A percentile compares a stretch with the other conserved stretches of the same genome.
These are phyloP conservation scores for Cladosporium sp. DNA, from an alignment of 2,329 filamentous ascomycete genomes.

Conservation along the genomic window DNA sequence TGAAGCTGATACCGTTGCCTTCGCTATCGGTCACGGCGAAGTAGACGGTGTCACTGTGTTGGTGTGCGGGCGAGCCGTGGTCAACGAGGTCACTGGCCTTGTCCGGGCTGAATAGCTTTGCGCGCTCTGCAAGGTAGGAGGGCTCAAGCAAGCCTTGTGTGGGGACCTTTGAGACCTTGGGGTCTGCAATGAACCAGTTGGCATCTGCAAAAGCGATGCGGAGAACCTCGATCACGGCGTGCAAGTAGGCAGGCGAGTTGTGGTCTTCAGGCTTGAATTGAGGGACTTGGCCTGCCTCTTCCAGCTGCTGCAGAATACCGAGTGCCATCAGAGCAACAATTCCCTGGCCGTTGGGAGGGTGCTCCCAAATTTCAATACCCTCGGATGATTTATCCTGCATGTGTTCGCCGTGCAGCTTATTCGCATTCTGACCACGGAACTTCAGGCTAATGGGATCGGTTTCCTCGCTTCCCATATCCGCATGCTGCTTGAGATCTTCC, in stretches of 20 bases:
- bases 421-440: constrained; percentile 52
- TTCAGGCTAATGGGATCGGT: constrained; percentile 77
- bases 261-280: constrained; percentile 66
- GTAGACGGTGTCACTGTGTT: constrained; percentile 89
- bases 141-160: constrained; percentile 63
- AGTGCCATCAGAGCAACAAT: constrained; percentile 92
- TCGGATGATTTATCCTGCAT: constrained; percentile 42
- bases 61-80: constrained; percentile 79
- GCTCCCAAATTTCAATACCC: constrained; percentile 85
- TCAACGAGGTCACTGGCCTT: constrained; percentile 50
- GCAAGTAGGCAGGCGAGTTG: constrained; percentile 70
- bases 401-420: constrained; percentile 40
- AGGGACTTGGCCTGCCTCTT: constrained; percentile 68
- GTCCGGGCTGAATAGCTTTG: constrained; percentile 55
- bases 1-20: constrained; percentile 92
- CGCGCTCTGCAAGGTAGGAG: constrained; percentile 69
- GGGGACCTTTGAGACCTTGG: constrained; percentile 66
- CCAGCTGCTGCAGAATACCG: constrained; percentile 83
- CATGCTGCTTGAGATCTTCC: constrained; percentile 75
- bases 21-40: constrained; percentile 75
- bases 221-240: constrained; percentile 81
- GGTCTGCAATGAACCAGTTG: constrained; percentile 85
- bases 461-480: constrained; percentile 67
- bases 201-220: constrained; percentile 88
- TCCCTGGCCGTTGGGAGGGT: constrained; percentile 93